Conservation (phyloP, 2,329 filamentous ascomycete species). For the Botryotinia convoluta region DNA sequence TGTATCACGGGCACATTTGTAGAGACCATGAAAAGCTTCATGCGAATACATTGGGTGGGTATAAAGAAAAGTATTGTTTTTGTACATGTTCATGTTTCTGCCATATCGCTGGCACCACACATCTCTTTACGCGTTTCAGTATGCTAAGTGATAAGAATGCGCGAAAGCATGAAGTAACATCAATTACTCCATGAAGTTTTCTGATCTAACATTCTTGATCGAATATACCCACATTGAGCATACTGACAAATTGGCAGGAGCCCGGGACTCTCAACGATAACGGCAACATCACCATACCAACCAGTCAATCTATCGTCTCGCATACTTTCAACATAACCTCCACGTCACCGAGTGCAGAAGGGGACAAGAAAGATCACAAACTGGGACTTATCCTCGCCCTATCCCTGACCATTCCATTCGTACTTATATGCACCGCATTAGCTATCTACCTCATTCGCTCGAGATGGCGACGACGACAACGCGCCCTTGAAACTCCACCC, state of each 20-base stretch:
- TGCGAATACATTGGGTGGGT: not conserved
- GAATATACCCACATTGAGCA: not conserved
- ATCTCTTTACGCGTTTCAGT: not conserved
- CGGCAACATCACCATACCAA: not conserved
- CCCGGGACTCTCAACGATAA: constrained; percentile 6
- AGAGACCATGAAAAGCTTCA: not conserved
- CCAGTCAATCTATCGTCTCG: constrained; percentile 1
- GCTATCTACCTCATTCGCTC: constrained; percentile 14
- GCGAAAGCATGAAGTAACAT: not conserved
- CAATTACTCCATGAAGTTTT: not conserved
- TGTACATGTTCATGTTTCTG: not conserved
- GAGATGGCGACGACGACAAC: not conserved
- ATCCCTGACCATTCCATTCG: constrained; percentile 15
- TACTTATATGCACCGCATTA: constrained; percentile 10
- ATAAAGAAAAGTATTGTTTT: not conserved
- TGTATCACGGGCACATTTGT: not conserved
- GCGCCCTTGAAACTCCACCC: not conserved
- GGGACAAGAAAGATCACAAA: constrained; percentile 12
- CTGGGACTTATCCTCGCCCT: constrained; percentile 15
- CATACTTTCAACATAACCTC: constrained; percentile 14
- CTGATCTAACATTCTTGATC: not conserved
- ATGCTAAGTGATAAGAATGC: not conserved
- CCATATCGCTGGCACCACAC: not conserved
- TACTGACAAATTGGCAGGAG: constrained; percentile 7
- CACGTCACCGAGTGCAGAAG: not conserved